These are phyloP conservation scores for Lasiosphaeris hirsuta DNA, from an alignment of 495 filamentous ascomycete species.

Conservation along the genomic window DNA sequence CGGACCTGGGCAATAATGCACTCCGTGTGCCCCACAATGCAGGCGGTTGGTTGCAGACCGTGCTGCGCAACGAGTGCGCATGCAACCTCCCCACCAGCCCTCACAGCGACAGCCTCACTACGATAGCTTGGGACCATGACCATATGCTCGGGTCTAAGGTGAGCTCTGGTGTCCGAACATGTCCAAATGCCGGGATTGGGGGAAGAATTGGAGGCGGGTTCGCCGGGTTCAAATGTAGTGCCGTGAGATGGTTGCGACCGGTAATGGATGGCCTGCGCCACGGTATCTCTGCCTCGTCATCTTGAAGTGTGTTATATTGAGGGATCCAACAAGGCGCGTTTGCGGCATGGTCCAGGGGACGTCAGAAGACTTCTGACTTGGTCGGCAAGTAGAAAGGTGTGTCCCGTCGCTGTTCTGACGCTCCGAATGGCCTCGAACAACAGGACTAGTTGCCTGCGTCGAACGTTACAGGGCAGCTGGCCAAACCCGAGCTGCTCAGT, in stretches of 20 bases:
- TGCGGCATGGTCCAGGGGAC: too few relatives aligned
- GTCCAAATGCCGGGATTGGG: not conserved
- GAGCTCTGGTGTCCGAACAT: not conserved
- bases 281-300: too few relatives aligned
- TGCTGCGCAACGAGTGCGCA: conserved; percentile 2
- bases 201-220: not conserved
- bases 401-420: not conserved
- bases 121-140: not conserved
- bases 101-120: not conserved
- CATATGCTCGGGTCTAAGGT: not conserved
- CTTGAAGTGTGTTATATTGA: too few relatives aligned
- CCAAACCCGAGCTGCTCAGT: too few relatives aligned
- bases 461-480: conserved; percentile 3
- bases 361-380: too few relatives aligned
- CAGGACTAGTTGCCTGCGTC: conserved; percentile 2
- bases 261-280: not conserved
- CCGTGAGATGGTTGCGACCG: not conserved
- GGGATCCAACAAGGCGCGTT: too few relatives aligned
- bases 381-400: too few relatives aligned
- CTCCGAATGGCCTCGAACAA: not conserved
- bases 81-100: conserved; percentile 14
- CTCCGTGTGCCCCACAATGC: too few relatives aligned
- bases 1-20: conserved; percentile 1
- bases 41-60: not conserved
- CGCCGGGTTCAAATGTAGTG: conserved; percentile 8